Evolutionary conservation across 2,329 filamentous ascomycete genomes (phyloP).

Genomic region (Phaeomoniella chlamydospora): DNA sequence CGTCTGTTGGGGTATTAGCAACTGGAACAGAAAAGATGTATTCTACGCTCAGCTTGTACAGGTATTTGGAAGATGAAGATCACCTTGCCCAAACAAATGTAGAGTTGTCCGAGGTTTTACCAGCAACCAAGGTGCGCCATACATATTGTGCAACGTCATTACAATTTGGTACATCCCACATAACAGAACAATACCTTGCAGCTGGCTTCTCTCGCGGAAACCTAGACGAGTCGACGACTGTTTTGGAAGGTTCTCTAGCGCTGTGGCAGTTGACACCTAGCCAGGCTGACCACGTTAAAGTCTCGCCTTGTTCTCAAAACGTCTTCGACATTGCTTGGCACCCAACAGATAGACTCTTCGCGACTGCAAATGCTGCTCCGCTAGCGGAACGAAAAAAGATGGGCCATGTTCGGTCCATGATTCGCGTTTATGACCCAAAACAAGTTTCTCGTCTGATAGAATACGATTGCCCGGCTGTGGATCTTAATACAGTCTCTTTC

Average conservation of each 20-base stretch:
- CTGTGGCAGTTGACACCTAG: conserved; percentile 36
- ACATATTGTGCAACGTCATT: conserved; percentile 25
- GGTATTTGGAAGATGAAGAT: conserved; percentile 16
- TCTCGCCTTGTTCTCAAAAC: conserved; percentile 34
- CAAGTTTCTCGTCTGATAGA: conserved; percentile 23
- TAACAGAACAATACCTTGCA: conserved; percentile 29
- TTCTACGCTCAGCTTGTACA: conserved; percentile 17
- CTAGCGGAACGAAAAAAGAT: conserved; percentile 10
- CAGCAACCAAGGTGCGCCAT: conserved; percentile 13
- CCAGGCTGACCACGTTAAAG: conserved; percentile 16
- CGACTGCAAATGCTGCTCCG: conserved; percentile 33
- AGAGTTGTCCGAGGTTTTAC: conserved; percentile 10
- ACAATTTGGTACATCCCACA: conserved; percentile 28
- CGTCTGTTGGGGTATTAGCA: conserved; percentile 25
- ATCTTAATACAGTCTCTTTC: conserved; percentile 47
- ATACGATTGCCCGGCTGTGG: conserved; percentile 41
- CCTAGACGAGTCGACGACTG: conserved; percentile 15
- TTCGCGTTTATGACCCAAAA: conserved; percentile 36
- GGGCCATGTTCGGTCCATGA: conserved; percentile 28
- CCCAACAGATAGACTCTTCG: conserved; percentile 32
- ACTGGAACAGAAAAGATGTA: conserved; percentile 24
- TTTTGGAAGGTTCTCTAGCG: conserved; percentile 35
- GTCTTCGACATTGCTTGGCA: conserved; percentile 48
- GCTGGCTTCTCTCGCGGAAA: conserved; percentile 37
- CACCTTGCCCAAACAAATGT: no score